Evolutionary conservation across 768 basidiomycete species (phyloP), one percentile per base, ranked within the genome.

Genomic region (Cantharellus anzutake): DNA sequence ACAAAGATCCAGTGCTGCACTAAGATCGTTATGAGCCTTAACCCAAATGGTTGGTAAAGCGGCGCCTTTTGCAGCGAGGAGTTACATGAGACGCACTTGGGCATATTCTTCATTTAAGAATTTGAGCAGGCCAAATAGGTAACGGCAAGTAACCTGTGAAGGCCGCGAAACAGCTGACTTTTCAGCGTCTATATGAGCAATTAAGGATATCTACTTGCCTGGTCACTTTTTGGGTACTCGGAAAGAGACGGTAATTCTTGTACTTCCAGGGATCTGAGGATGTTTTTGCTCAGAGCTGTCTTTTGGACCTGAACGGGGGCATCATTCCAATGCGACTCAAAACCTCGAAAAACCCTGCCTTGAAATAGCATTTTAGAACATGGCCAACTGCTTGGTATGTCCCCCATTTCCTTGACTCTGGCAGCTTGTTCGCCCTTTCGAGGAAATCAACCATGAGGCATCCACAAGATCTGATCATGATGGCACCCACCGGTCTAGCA

Each of bases 351-450:
- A 58, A 38, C 75, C 84, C 69, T 70, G 81, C 93, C 65, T 83
- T 82, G 76, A 98, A 97, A 72, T 98, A 98, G 55, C 82, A 86
- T 70, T 98, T 98, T 70, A 99, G 73, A 59, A 92, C 83, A 56
- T 94, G 74, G 14, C 84, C 86, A 0, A 93, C 92, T 11, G 96
- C 80, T 66, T 91, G 88, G 72, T 98, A 98, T 2, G 92, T 78
- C 0, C 91, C 83, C 90, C 91, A 86, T 73, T 87, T 87, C 65
- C 90, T 74, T 42, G 85, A 84, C 70, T 86, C 78, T 38, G 80
- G 75, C 56, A 80, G 71, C 16, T 82, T 79, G n/a, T 84, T 84
- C 42, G 74, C 78, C 63, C 86, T 84, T 51, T 16, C 63, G 38
- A 55, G 48, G 2, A 29, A 52, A 39, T 7, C 41, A 56, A 41